A percentile compares a stretch with the other conserved stretches of the same genome.
Evolutionary conservation across 2,329 filamentous ascomycete genomes (phyloP).

Genomic region (Apiospora marii): DNA sequence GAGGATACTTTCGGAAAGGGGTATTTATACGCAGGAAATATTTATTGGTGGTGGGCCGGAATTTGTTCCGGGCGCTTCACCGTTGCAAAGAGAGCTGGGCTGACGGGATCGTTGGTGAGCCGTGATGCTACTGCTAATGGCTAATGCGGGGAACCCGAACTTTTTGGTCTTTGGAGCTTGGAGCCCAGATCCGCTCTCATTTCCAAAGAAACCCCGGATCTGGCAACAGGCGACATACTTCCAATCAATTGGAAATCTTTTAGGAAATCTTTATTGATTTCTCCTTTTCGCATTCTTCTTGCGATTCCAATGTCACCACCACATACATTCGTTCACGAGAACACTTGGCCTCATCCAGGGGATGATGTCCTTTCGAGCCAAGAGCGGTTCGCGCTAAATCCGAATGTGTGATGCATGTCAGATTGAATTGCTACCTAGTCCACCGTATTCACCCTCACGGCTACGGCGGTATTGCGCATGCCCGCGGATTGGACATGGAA

Average conservation of each 20-base stretch:
- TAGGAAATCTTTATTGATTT: too few relatives aligned
- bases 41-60: neutral
- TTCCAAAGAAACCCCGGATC: too few relatives aligned
- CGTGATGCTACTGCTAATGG: neutral
- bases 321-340: too few relatives aligned
- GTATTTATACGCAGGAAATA: neutral
- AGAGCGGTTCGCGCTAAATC: neutral
- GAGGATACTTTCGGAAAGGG: neutral
- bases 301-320: too few relatives aligned
- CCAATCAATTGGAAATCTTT: neutral
- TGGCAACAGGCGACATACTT: neutral
- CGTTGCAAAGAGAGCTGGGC: neutral
- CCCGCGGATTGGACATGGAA: neutral
- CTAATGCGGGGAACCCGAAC: neutral
- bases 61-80: slow-evolving; percentile 1
- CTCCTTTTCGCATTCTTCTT: neutral
- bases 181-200: neutral
- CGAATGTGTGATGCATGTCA: neutral
- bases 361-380: neutral
- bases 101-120: slow-evolving; percentile 13
- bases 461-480: neutral
- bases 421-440: neutral
- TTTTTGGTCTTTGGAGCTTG: neutral
- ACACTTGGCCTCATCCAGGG: too few relatives aligned
- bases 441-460: neutral